A percentile compares a stretch with the other conserved stretches of the same genome.
Conservation (phyloP, 768 basidiomycete species). For the Naganishia vishniacii region DNA sequence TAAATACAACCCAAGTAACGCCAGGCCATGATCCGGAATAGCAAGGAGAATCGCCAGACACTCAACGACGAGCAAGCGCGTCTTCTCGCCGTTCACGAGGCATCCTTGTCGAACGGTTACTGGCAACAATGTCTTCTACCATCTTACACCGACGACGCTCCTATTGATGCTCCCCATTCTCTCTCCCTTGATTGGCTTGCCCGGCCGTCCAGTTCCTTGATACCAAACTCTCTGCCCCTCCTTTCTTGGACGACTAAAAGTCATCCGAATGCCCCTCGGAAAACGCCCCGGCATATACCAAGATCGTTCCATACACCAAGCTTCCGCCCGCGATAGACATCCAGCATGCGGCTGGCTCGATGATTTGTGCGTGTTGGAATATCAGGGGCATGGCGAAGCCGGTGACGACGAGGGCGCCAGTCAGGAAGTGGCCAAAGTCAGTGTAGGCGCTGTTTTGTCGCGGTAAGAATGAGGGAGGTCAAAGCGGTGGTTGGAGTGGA, state of each 20-base stretch:
- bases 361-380: constrained; percentile 83
- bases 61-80: too few species aligned
- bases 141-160: too few species aligned
- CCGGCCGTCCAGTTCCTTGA: too few species aligned
- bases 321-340: constrained; percentile 96
- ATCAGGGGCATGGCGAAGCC: constrained; percentile 90
- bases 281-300: constrained; percentile 58
- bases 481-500: background rate
- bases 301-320: constrained; percentile 83
- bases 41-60: too few species aligned
- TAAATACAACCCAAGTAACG: too few species aligned
- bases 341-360: constrained; percentile 71
- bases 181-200: too few species aligned
- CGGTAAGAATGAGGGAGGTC: background rate
- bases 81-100: too few species aligned
- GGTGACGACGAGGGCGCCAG: constrained; percentile 79
- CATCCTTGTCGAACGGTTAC: too few species aligned
- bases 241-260: constrained; percentile 11
- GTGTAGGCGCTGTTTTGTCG: constrained; percentile 48
- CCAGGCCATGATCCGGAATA: too few species aligned
- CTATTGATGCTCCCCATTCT: too few species aligned
- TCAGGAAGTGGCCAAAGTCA: constrained; percentile 92
- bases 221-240: background rate
- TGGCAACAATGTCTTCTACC: too few species aligned
- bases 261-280: constrained; percentile 14